These are phyloP conservation scores for Fonsecaea erecta DNA, from an alignment of 2,329 filamentous ascomycete genomes.

Conservation along the genomic window DNA sequence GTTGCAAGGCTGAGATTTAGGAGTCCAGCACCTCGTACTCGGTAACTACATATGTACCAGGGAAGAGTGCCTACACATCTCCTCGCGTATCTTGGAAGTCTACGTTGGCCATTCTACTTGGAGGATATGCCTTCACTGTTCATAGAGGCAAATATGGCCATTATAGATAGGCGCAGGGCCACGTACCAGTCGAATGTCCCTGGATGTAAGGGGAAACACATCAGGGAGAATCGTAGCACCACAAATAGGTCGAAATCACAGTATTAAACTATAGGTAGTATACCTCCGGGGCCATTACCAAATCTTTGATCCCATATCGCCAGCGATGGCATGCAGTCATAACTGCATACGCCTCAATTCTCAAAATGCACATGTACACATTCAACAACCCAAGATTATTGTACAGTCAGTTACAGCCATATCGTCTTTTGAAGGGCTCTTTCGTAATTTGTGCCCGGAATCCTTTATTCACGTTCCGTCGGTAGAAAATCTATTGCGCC, in stretches of 20 bases:
- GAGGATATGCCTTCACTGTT: no score
- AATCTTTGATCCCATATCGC: slow-evolving; percentile 15
- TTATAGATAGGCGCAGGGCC: no score
- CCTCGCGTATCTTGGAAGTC: no score
- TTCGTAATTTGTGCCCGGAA: neutral
- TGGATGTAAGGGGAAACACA: neutral
- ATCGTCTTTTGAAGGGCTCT: neutral
- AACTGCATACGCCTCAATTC: slow-evolving; percentile 1
- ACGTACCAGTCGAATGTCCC: neutral
- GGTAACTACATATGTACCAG: no score
- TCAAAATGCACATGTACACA: slow-evolving; percentile 12
- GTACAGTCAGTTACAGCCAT: slow-evolving; percentile 3
- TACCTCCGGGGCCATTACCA: neutral
- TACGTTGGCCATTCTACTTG: no score
- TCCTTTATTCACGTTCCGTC: neutral
- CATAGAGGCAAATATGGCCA: no score
- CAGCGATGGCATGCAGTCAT: slow-evolving; percentile 10
- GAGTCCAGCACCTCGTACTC: no score
- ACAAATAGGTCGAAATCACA: neutral
- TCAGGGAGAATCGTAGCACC: neutral
- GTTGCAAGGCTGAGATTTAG: neutral
- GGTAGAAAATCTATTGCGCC: slow-evolving; percentile 61
- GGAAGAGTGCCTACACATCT: no score
- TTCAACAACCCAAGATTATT: slow-evolving; percentile 17
- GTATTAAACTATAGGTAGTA: neutral